A percentile compares a stretch with the other conserved stretches of the same genome.
These are phyloP conservation scores for Jacaranda copaia DNA, from an alignment of 257 asterid species.

Conservation along the genomic window DNA sequence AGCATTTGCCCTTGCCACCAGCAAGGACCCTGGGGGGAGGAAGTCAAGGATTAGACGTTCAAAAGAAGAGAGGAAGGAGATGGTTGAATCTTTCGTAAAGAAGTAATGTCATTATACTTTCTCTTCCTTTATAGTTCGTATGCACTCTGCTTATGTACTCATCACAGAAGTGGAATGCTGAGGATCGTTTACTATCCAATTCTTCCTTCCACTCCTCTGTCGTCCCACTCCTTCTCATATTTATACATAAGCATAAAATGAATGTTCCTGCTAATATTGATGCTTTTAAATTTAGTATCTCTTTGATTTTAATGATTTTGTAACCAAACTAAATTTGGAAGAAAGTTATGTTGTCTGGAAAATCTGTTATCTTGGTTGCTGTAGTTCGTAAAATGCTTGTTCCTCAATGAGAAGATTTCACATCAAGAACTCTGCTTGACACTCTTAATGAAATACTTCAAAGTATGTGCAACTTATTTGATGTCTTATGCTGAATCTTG, in stretches of 20 bases:
- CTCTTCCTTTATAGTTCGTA: constrained; percentile 22
- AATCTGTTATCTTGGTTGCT: neutral
- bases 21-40: constrained; percentile 70
- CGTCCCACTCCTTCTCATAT: neutral
- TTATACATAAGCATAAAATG: neutral
- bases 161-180: neutral
- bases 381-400: neutral
- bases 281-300: constrained; percentile 3
- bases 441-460: neutral
- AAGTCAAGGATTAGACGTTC: constrained; percentile 87
- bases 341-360: neutral
- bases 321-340: neutral
- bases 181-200: neutral
- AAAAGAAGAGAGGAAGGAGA: constrained; percentile 84
- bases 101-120: constrained; percentile 51
- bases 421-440: neutral
- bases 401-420: neutral
- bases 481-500: neutral
- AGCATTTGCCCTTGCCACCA: constrained; percentile 73
- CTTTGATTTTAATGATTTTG: neutral
- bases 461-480: neutral
- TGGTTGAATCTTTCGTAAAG: constrained; percentile 85
- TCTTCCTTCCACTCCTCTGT: neutral
- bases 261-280: constrained; percentile 16
- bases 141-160: constrained; percentile 37